Percentiles rank a stretch among this genome's conserved stretches.
These are phyloP conservation scores for Gracilaria caudata DNA, from an alignment of 23 red algal species.

Conservation along the genomic window DNA sequence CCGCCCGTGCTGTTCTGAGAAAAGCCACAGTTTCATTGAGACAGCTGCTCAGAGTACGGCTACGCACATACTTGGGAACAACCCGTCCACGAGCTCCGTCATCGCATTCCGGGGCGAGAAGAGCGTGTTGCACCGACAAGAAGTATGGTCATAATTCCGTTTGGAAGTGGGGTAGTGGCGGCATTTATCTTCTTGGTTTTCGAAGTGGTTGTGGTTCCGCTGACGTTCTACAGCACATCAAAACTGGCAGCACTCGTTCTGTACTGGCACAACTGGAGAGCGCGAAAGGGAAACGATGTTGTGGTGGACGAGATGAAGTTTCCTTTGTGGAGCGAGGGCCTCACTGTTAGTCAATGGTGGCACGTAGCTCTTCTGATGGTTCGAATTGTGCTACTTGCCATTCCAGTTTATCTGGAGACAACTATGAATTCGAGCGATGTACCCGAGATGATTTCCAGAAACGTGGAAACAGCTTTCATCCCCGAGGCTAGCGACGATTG, in stretches of 20 bases:
- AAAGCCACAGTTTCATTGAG: too few relatives aligned
- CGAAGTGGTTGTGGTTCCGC: not conserved
- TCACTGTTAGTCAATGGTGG: not conserved
- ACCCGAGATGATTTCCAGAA: constrained; percentile 8
- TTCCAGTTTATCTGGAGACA: constrained; percentile 12
- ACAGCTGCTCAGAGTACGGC: too few relatives aligned
- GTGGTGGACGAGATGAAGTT: constrained; percentile 3
- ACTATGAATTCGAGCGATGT: not conserved
- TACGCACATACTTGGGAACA: too few relatives aligned
- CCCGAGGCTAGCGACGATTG: constrained; percentile 2
- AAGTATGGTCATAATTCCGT: not conserved
- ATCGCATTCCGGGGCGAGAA: too few relatives aligned
- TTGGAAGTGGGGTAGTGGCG: constrained; percentile 3
- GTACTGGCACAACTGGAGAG: not conserved
- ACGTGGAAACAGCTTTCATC: not conserved
- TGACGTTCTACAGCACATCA: not conserved
- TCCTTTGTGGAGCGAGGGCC: constrained; percentile 5
- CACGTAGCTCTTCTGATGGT: not conserved
- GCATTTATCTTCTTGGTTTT: not conserved
- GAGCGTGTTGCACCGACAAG: too few relatives aligned
- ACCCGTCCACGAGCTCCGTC: too few relatives aligned
- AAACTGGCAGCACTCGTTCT: constrained; percentile 1
- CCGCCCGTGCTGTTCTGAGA: too few relatives aligned
- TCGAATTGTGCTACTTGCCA: not conserved
- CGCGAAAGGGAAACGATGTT: not conserved